Evolutionary conservation across 2,329 filamentous ascomycete species (phyloP), one percentile per base, ranked within the genome.

Genomic region (Pseudocercospora macadamiae): DNA sequence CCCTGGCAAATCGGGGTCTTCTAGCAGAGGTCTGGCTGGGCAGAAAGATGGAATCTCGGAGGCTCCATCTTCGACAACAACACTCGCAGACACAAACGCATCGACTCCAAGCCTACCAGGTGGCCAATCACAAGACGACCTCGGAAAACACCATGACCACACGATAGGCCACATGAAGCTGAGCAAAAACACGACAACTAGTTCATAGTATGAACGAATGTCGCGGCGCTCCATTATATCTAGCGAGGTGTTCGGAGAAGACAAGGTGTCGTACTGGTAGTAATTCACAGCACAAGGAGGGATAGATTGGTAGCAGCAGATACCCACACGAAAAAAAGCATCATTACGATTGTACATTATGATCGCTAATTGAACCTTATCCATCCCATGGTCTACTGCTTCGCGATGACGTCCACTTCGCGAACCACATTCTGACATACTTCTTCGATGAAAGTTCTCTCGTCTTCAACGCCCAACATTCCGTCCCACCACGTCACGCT

Each of bases 401-500:
- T 14, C 2, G 39, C 19, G 4, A 44, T 44, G 2, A 9, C 5
- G 3, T 44, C 39, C 39, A 44, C 21, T 19, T 44, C 39, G 10
- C 19, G 6, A 8, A 2, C 16, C 25, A 28, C 45, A 49, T 32
- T 25, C n/a, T 21, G 23, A 18, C 45, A 30, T 8, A 49, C 14
- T 47, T 58, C 57, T 18, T 61, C 56, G 21, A 68, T 64, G 34
- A 72, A 73, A 0, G 2, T 58, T 19, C 73, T 68, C 30, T 74
- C 74, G 14, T 72, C 66, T 4, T 67, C 51, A 1, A 79, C 52
- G 4, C 70, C 77, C 55, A 81, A 65, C 42, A 76, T 76, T 0
- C 78, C 78, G 18, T 62, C 60, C 61, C 77, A 75, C 80, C 80
- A 82, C 5, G 73, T 77, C 10, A 77, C 63, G 1, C 72, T 71